Conservation (phyloP, 805 yeast genomes). For the Tetrapisispora nanseiensis region DNA sequence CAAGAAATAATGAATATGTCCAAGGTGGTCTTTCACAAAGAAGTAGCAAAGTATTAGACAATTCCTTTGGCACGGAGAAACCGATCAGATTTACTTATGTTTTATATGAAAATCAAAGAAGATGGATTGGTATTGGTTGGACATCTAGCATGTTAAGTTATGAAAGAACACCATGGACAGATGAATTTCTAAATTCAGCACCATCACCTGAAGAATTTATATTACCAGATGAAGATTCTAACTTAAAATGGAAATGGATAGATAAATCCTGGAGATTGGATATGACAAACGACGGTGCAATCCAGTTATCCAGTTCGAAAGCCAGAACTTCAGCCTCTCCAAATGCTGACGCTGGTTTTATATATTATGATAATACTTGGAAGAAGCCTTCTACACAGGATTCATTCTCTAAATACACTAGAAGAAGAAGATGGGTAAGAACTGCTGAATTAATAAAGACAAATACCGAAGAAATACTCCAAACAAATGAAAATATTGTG, state of each 20-base stretch:
- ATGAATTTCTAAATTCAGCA: conserved; percentile 82
- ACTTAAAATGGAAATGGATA: conserved; percentile 88
- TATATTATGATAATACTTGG: conserved; percentile 92
- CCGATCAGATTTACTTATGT: conserved; percentile 78
- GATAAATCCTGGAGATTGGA: conserved; percentile 89
- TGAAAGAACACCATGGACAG: conserved; percentile 96
- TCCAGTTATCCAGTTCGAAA: conserved; percentile 56
- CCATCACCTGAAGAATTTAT: conserved; percentile 67
- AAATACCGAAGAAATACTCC: conserved; percentile 3
- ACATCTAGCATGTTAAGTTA: conserved; percentile 82
- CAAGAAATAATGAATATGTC: conserved; percentile 26
- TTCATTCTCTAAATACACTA: conserved; percentile 79
- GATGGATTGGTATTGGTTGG: conserved; percentile 99
- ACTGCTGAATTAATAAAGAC: conserved; percentile 69
- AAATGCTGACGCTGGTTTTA: conserved; percentile 69
- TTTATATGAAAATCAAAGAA: conserved; percentile 86
- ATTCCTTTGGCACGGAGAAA: conserved; percentile 29
- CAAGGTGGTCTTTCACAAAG: neutral
- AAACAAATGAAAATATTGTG: neutral
- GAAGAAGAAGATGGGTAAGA: conserved; percentile 92
- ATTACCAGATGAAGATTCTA: conserved; percentile 64
- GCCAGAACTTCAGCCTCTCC: conserved; percentile 55
- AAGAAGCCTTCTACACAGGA: conserved; percentile 82
- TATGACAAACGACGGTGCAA: conserved; percentile 77
- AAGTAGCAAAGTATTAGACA: neutral